Evolutionary conservation across 169 alveolate species (phyloP), one percentile per base, ranked within the genome.

Genomic region (Babesia ovata): DNA sequence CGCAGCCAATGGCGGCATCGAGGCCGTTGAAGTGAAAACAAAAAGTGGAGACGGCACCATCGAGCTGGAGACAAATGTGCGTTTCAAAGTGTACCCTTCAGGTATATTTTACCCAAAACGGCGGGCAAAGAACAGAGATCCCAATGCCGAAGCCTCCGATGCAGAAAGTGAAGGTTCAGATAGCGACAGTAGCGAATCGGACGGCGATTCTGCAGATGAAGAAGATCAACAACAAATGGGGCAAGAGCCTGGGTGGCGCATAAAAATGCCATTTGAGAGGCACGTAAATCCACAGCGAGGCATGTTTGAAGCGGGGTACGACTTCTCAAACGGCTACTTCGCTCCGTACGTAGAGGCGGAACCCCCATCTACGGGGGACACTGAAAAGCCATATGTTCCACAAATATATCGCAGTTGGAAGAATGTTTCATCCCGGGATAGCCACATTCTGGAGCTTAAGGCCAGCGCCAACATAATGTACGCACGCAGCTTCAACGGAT

Each of bases 401-500:
- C 39, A 33, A 2, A 0, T 61, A 33, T 49, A 63, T 59, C 7
- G 44, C 17, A 46, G 60, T 8, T 49, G 73, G 73, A 44, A 46
- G 3, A 19, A 61, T 14, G 13, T 56, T 39, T 26, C 69, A 7
- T 50, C 63, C 53, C 61, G 70, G 33, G 91, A 85, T 76, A 46
- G 77, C 24, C 79, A 77, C 50, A 90, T 90, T 14, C 78, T 84
- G 36, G 94, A 90, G 66, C 62, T 90, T 17, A 90, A 66, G 71
- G 13, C 77, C 6, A 91, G 83, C 58, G 79, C 56, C 9, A 86
- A 79, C 39, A 67, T 86, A 17, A 52, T 90, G 0, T 90, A 90
- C 63, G 86, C 92, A 4, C 65, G 94, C 46, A 90, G 84, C 70
- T 75, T 66, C 44, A 29, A 74, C 9, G 94, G 94, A 8, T 33